Conservation (phyloP, 2,329 filamentous ascomycete genomes). For the Penicillium paneum region DNA sequence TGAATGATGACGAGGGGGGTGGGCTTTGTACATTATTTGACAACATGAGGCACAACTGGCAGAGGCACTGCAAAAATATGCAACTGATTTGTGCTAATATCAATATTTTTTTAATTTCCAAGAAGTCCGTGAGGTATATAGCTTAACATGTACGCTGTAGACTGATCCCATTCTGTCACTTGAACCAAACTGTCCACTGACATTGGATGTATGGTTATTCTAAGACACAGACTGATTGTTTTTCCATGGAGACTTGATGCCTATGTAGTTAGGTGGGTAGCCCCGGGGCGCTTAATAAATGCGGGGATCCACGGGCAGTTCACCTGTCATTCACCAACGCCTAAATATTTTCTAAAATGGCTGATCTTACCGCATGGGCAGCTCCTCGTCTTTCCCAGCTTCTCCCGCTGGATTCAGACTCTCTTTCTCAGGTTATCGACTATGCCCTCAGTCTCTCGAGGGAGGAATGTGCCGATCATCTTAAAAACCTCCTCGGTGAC, state of each 20-base stretch:
- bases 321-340: background rate
- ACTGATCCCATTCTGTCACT: background rate
- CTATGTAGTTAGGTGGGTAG: background rate
- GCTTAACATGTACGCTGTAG: background rate
- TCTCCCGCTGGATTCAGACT: slow-evolving; percentile 79
- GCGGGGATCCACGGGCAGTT: background rate
- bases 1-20: slow-evolving; percentile 24
- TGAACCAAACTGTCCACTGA: too few species aligned
- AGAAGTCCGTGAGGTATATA: background rate
- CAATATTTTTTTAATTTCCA: background rate
- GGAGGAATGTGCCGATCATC: slow-evolving; percentile 74
- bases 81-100: background rate
- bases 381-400: slow-evolving; percentile 71
- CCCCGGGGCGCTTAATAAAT: background rate
- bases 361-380: slow-evolving; percentile 52
- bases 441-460: slow-evolving; percentile 77
- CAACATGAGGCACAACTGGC: slow-evolving; percentile 15
- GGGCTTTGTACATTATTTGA: slow-evolving; percentile 25
- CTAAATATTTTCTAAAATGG: slow-evolving; percentile 11
- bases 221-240: background rate
- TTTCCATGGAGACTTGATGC: too few species aligned
- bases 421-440: slow-evolving; percentile 77
- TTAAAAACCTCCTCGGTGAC: slow-evolving; percentile 84
- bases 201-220: background rate
- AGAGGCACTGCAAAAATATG: slow-evolving; percentile 4